These are phyloP conservation scores for Peribolospora kevripleyi DNA, from an alignment of 768 basidiomycete genomes.

Conservation along the genomic window DNA sequence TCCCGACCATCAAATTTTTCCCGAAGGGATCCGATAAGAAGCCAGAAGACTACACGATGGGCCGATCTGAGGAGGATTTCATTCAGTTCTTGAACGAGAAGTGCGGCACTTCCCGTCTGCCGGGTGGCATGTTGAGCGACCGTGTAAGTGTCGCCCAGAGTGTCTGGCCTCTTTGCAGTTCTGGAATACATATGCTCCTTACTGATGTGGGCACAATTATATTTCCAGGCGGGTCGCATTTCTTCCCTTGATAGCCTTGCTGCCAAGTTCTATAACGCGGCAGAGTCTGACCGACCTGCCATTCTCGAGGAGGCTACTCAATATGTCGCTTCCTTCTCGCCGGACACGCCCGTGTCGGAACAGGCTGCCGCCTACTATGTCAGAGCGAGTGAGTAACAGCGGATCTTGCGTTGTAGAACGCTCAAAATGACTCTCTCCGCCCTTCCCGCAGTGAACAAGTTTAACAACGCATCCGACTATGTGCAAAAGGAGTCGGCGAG, in stretches of 20 bases:
- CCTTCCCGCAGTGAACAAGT: constrained; percentile 37
- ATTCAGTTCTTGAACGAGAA: constrained; percentile 57
- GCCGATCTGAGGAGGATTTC: constrained; percentile 49
- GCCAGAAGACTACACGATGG: constrained; percentile 41
- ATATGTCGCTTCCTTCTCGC: constrained; percentile 26
- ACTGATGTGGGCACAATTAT: background rate
- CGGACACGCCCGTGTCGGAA: constrained; percentile 15
- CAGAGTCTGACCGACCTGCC: constrained; percentile 31
- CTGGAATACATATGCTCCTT: background rate
- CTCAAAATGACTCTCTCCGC: too few relatives aligned
- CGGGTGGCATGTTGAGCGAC: constrained; percentile 56
- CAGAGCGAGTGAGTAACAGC: constrained; percentile 28
- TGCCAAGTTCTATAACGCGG: constrained; percentile 42
- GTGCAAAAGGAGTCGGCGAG: constrained; percentile 63
- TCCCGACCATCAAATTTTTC: constrained; percentile 58
- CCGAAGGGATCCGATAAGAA: background rate
- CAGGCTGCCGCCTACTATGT: constrained; percentile 45
- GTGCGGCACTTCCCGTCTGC: constrained; percentile 60
- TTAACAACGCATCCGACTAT: constrained; percentile 47
- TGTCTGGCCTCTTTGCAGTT: background rate
- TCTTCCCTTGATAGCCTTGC: constrained; percentile 54
- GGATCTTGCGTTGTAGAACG: too few relatives aligned
- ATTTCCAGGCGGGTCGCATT: constrained; percentile 49
- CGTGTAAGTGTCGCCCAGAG: constrained; percentile 9
- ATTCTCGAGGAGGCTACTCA: constrained; percentile 40